phyloP scores from a whole-genome alignment of 805 yeast genomes.

The Kluyveromyces wickerhamii region DNA sequence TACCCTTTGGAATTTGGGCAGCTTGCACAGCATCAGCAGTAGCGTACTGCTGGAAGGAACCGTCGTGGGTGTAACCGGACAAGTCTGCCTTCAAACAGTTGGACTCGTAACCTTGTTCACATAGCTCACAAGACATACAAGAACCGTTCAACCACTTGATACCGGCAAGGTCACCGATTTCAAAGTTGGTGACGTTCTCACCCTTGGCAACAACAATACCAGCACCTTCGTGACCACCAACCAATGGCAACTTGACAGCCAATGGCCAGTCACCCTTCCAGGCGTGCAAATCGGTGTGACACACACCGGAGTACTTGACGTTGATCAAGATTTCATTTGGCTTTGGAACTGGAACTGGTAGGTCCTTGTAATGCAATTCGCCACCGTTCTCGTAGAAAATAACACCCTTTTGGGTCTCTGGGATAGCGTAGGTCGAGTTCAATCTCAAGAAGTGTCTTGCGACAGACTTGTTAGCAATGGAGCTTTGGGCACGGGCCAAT shows the following conservation, averaged over 20 bases:
- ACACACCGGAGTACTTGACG: slow-evolving; percentile 57
- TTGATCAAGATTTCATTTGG: slow-evolving; percentile 49
- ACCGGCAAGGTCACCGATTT: slow-evolving; percentile 56
- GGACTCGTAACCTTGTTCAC: slow-evolving; percentile 45
- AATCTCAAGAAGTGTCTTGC: slow-evolving; percentile 11
- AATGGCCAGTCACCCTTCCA: slow-evolving; percentile 67
- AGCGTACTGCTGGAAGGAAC: slow-evolving; percentile 84
- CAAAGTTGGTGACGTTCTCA: slow-evolving; percentile 45
- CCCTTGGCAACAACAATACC: slow-evolving; percentile 57
- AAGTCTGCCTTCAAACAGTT: slow-evolving; percentile 44
- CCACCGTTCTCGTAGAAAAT: slow-evolving; percentile 45
- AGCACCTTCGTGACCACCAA: slow-evolving; percentile 66
- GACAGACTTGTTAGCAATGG: neutral
- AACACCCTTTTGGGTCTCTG: slow-evolving; percentile 45
- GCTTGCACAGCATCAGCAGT: slow-evolving; percentile 84
- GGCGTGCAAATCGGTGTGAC: slow-evolving; percentile 60
- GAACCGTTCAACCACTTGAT: slow-evolving; percentile 58
- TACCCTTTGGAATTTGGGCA: slow-evolving; percentile 63
- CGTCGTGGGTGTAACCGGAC: slow-evolving; percentile 51
- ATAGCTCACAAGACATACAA: slow-evolving; percentile 52
- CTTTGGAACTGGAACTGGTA: slow-evolving; percentile 50
- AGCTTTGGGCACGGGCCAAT: slow-evolving; percentile 1
- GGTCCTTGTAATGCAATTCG: slow-evolving; percentile 40
- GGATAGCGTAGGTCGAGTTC: slow-evolving; percentile 28
- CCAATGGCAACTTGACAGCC: slow-evolving; percentile 47